These are phyloP conservation scores for Hypoxylon fragiforme DNA, from an alignment of 495 filamentous ascomycete genomes.

Conservation along the genomic window DNA sequence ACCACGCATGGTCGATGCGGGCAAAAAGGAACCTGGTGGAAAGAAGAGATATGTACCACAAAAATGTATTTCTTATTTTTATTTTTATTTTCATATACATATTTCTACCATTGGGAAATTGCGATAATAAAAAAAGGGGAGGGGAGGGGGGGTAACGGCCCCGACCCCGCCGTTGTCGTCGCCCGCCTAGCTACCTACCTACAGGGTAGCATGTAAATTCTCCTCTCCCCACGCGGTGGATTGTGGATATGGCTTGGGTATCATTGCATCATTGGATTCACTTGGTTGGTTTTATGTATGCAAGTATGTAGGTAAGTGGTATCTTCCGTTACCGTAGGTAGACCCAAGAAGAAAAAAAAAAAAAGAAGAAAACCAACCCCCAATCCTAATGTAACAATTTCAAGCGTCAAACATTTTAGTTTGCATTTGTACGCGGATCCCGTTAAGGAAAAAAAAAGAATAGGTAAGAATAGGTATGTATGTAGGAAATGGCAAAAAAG, in stretches of 20 bases:
- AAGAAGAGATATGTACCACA: too few species aligned
- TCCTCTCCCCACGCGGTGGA: constrained; percentile 6
- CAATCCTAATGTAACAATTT: too few species aligned
- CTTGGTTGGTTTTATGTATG: not conserved
- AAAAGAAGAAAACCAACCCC: too few species aligned
- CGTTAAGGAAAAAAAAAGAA: not conserved
- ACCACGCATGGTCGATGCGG: not conserved
- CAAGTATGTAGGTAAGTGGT: not conserved
- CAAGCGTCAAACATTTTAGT: not conserved
- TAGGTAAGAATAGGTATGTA: not conserved
- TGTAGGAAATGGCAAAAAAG: not conserved
- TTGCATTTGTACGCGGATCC: not conserved
- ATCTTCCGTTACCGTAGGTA: too few species aligned
- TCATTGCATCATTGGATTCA: constrained; percentile 33
- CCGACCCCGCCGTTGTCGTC: constrained; percentile 6
- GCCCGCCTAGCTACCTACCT: not conserved
- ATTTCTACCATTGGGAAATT: not conserved
- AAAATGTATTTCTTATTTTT: too few species aligned
- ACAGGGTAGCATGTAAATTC: not conserved
- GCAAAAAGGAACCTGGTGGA: not conserved
- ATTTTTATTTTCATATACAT: not conserved
- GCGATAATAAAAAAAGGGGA: not conserved
- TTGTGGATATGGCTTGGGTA: constrained; percentile 23
- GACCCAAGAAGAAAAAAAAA: not conserved
- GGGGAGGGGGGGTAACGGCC: too few species aligned